These are phyloP conservation scores for Clitocybe nebularis DNA, from an alignment of 1,284 basidiomycete genomes.

Conservation along the genomic window DNA sequence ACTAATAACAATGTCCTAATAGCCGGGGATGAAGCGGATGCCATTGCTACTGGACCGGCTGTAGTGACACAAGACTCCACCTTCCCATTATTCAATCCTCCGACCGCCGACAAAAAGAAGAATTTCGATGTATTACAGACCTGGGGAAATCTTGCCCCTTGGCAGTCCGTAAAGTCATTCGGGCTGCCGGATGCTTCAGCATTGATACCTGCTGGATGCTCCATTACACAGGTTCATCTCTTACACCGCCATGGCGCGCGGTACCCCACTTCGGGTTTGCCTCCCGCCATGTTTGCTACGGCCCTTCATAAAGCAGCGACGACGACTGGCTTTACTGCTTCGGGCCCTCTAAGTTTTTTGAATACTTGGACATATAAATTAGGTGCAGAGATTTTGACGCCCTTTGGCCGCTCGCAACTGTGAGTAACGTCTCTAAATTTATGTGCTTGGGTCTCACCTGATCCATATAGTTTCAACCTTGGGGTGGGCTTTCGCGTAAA, in stretches of 20 bases:
- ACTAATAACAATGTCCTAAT: constrained; percentile 1
- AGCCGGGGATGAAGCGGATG: constrained; percentile 48
- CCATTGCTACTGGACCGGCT: constrained; percentile 41
- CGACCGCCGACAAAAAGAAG: constrained; percentile 30
- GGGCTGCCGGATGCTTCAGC: constrained; percentile 50
- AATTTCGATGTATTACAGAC: constrained; percentile 42
- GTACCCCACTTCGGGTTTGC: constrained; percentile 41
- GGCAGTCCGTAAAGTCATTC: constrained; percentile 53
- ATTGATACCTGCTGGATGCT: constrained; percentile 45
- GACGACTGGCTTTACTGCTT: constrained; percentile 33
- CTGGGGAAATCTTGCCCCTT: constrained; percentile 57
- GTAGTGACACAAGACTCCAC: constrained; percentile 32
- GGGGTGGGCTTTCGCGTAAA: constrained; percentile 47
- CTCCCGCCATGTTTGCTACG: constrained; percentile 37
- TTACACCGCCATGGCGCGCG: constrained; percentile 55
- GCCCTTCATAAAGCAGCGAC: constrained; percentile 36
- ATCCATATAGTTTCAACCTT: constrained; percentile 45
- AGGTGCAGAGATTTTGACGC: constrained; percentile 56
- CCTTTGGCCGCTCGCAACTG: constrained; percentile 53
- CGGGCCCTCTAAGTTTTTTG: constrained; percentile 48
- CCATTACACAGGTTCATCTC: constrained; percentile 48
- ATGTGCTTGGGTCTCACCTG: no score
- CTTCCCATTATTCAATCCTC: constrained; percentile 35
- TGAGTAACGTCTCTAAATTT: no score
- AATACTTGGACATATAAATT: constrained; percentile 52